Percentiles rank a stretch among this genome's conserved stretches.
phyloP scores from a whole-genome alignment of 2,329 filamentous ascomycete genomes.

The Penicillium sp. region DNA sequence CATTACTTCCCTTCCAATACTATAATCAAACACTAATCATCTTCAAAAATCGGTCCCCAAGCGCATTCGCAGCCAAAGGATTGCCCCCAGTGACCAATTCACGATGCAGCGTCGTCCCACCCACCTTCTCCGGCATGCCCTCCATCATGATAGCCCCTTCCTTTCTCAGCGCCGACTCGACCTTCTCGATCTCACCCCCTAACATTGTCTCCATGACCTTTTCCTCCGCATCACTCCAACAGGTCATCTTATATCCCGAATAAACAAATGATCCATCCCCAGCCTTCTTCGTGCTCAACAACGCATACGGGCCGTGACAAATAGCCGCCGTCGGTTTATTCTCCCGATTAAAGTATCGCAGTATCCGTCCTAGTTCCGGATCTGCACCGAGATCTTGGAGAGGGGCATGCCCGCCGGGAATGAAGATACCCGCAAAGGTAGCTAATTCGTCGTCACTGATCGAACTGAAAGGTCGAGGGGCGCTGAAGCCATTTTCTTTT shows the following conservation, averaged over 20 bases:
- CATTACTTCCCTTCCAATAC: neutral
- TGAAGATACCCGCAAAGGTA: constrained; percentile 48
- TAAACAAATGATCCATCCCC: constrained; percentile 47
- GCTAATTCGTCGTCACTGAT: constrained; percentile 48
- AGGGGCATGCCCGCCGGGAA: constrained; percentile 53
- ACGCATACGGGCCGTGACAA: constrained; percentile 53
- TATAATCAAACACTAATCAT: constrained; percentile 35
- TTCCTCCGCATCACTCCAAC: constrained; percentile 53
- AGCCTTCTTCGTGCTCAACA: constrained; percentile 47
- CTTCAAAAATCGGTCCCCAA: constrained; percentile 40
- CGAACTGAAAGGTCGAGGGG: constrained; percentile 43
- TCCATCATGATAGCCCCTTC: constrained; percentile 52
- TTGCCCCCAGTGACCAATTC: constrained; percentile 45
- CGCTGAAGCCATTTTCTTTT: constrained; percentile 48
- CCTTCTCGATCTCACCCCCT: constrained; percentile 50
- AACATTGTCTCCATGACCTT: constrained; percentile 51
- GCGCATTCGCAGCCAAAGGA: constrained; percentile 36
- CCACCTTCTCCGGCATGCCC: constrained; percentile 45
- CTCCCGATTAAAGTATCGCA: constrained; percentile 46
- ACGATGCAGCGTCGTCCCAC: constrained; percentile 48
- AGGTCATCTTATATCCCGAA: constrained; percentile 52
- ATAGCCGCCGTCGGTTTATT: constrained; percentile 51
- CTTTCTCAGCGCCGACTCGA: constrained; percentile 44
- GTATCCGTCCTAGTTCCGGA: constrained; percentile 48
- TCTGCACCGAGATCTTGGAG: constrained; percentile 48